Base-by-base conservation (phyloP, 1,284 basidiomycete species). In the Grifola frondosa region DNA sequence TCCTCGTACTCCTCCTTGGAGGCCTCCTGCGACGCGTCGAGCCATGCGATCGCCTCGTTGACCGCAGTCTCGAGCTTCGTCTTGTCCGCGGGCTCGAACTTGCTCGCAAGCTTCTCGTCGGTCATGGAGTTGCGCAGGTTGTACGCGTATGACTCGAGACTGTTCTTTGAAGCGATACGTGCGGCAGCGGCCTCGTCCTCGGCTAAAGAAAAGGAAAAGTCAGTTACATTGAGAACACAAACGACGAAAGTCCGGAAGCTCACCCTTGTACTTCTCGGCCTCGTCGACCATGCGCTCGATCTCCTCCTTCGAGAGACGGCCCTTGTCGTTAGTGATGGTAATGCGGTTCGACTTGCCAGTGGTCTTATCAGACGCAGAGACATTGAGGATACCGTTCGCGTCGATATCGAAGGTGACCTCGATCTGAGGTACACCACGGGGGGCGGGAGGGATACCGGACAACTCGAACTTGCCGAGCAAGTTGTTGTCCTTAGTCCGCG, bases 401-500 rank as follows among this genome's bases (percentile, higher is more conserved):
- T 98, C 96, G 53, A 99, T 93, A 62, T 99, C 96, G 75, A 99
- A 99, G 49, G 93, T 96, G 68, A 97, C 94, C 73, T 97, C 95
- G 62, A 98, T 82, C 68, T 98, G 95, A 62, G 96, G 94, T 59
- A 97, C 94, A 80, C 96, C 96, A 76, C 96, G 93, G 53, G 96
- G 96, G 36, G 95, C 94, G 29, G 96, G 96, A 26, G 96, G 96
- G 61, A 99, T 98, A 53, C 95, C 95, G 42, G 94, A 87, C 40
- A 98, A 89, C 74, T 98, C 95, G 75, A 98, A 99, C 75, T 98
- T 97, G 66, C 96, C 96, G 70, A 99, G 91, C 42, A 98, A 69
- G 78, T 97, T 97, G 81, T 97, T 98, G 77, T 99, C 97, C 82
- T 97, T 98, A 54, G 95, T 97, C 64, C 94, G 90, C 41, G 95